Base-by-base conservation (phyloP, 2,329 filamentous ascomycete species). In the Diaporthe sp. region DNA sequence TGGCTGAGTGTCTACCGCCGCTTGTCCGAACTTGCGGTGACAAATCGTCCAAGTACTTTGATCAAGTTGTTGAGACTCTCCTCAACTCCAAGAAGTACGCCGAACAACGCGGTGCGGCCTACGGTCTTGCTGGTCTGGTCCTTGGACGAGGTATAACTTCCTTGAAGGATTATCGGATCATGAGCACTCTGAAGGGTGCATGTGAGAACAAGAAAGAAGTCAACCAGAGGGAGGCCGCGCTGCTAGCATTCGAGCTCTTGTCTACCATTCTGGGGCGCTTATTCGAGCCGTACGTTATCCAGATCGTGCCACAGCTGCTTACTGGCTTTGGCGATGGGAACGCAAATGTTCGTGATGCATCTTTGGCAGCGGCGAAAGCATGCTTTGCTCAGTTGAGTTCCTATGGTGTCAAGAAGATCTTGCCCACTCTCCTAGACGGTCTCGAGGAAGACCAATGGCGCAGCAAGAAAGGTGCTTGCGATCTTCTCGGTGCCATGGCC, bases 381-480 rank as follows among this genome's bases (percentile, higher is more conserved):
- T 98, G 95, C 84, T 99, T 99, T 84, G 93, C 95, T 7, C 96
- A 93, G 79, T 86, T 99, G 74, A 98, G 95, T 85, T 98, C 97
- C 0, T 99, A 94, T 80, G 97, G 97, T 83, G 97, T 99, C 76
- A 98, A 98, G 86, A 91, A 97, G 82, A 96, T 99, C 78, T 88
- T 99, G 78, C 97, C 97, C 4, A 98, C 94, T 17, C 90, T 99
- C 10, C 90, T 99, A 3, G 93, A 97, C 78, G 97, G 97, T 75
- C 91, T 99, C 13, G 96, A 98, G 78, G 97, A 99, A 78, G 92
- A 94, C 72, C 96, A 98, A 84, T 99, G 97, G 97, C 94, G 97
- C 81, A 98, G 95, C 86, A 98, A 99, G 86, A 98, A 98, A 86
- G 97, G 97, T 79, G 97, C 97, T 72, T 99, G 97, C 82, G 97